These are phyloP conservation scores for Polyplosphaeria fusca DNA, from an alignment of 495 filamentous ascomycete species.

Conservation along the genomic window DNA sequence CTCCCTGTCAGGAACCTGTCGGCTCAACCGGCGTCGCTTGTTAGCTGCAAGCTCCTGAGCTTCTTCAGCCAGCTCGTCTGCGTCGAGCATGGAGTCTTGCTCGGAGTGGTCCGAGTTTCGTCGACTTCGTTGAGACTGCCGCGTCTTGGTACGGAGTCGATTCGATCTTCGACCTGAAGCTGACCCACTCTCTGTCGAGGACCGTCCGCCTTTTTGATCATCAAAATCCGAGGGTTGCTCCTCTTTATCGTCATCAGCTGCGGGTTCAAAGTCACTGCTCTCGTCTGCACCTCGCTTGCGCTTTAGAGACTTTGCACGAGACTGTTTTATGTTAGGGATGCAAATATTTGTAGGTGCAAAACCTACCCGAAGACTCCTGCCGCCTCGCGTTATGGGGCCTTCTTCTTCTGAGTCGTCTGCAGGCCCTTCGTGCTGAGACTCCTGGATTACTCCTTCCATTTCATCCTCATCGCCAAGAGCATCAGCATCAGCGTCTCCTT, in stretches of 20 bases:
- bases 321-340: too few relatives aligned
- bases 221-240: constrained; percentile 58
- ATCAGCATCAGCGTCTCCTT: constrained; percentile 19
- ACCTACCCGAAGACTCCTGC: constrained; percentile 31
- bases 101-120: constrained; percentile 49
- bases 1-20: constrained; percentile 31
- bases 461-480: constrained; percentile 15
- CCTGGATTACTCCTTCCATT: constrained; percentile 27
- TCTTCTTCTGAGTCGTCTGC: constrained; percentile 48
- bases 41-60: constrained; percentile 74
- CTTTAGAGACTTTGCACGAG: constrained; percentile 41
- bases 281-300: constrained; percentile 51
- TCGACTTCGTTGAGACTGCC: constrained; percentile 52
- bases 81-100: constrained; percentile 44
- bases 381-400: constrained; percentile 50
- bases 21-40: constrained; percentile 42
- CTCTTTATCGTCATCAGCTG: constrained; percentile 60
- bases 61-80: constrained; percentile 44
- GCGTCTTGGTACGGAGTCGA: constrained; percentile 49
- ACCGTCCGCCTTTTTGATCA: constrained; percentile 43
- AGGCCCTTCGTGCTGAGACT: constrained; percentile 42
- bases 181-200: constrained; percentile 33
- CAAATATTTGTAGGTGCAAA: background rate
- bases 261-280: constrained; percentile 86
- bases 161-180: constrained; percentile 47